Conservation (phyloP, 352 stramenopile genomes). For the Globisporangium radiosum region DNA sequence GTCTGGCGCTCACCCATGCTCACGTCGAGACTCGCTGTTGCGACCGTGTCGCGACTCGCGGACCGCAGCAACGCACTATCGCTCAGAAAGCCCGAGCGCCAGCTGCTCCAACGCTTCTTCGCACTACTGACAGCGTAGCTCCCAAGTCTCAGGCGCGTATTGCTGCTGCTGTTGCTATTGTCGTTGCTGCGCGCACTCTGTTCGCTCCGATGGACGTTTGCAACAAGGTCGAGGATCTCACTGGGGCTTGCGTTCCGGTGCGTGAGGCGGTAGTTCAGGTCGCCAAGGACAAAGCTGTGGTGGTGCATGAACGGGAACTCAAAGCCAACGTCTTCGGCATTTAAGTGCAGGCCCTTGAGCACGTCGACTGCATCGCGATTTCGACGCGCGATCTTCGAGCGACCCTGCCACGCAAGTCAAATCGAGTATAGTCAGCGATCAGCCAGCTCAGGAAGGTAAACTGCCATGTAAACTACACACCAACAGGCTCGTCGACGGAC, state of each 20-base stretch:
- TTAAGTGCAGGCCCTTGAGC: constrained; percentile 73
- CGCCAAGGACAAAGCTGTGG: constrained; percentile 85
- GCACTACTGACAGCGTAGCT: background rate
- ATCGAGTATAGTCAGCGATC: background rate
- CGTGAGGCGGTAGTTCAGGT: constrained; percentile 88
- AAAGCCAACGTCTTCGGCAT: constrained; percentile 74
- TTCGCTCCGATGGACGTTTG: constrained; percentile 33
- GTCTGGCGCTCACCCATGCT: constrained; percentile 29
- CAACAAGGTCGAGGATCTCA: constrained; percentile 61
- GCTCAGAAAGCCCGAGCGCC: constrained; percentile 15
- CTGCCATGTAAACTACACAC: too few relatives aligned
- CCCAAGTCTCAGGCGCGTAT: background rate
- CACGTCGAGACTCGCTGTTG: constrained; percentile 17
- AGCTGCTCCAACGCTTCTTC: constrained; percentile 19
- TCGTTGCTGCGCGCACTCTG: background rate
- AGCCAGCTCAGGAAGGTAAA: background rate
- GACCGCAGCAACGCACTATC: constrained; percentile 9
- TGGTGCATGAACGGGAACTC: constrained; percentile 84
- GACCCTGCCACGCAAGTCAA: constrained; percentile 22
- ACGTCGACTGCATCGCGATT: constrained; percentile 73
- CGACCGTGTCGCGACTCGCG: constrained; percentile 3
- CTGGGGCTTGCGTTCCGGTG: constrained; percentile 39
- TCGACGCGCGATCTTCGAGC: constrained; percentile 65
- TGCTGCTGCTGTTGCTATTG: constrained; percentile 1
- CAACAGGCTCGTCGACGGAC: constrained; percentile 2